Conservation (phyloP, 441 rosid species). For the Gossypium davidsonii region DNA sequence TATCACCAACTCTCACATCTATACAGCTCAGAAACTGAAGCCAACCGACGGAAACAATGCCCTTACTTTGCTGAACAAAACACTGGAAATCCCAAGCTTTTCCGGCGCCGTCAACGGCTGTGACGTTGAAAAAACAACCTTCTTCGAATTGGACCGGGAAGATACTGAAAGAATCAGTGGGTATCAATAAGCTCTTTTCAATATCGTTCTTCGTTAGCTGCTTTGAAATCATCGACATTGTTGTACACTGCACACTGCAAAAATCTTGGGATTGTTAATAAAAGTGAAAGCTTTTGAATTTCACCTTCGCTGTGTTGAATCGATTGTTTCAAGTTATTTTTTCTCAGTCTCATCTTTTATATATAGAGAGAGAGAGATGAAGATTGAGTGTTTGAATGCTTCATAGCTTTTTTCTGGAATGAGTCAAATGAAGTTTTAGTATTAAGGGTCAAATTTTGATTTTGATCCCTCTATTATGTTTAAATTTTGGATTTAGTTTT, state of each 20-base stretch:
- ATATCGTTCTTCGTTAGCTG: slow-evolving; percentile 10
- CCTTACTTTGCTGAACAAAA: neutral
- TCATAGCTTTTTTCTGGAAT: neutral
- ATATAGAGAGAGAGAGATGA: too few relatives aligned
- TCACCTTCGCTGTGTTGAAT: neutral
- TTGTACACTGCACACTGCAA: too few relatives aligned
- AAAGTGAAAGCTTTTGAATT: neutral
- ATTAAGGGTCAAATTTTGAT: too few relatives aligned
- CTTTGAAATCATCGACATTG: slow-evolving; percentile 18
- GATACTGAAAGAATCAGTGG: neutral
- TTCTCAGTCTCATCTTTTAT: neutral
- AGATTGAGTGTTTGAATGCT: neutral
- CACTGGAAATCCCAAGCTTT: slow-evolving; percentile 3
- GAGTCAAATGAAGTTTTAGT: neutral
- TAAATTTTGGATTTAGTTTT: too few relatives aligned
- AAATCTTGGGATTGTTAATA: neutral
- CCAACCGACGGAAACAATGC: slow-evolving; percentile 8
- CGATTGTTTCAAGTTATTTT: neutral
- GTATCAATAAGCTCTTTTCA: slow-evolving; percentile 4
- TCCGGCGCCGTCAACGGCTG: neutral
- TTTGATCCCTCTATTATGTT: too few relatives aligned
- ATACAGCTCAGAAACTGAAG: neutral
- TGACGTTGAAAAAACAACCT: neutral
- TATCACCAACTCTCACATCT: neutral
- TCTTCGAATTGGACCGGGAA: neutral